Evolutionary conservation across 2,329 filamentous ascomycete genomes (phyloP).

Genomic region (Trichoderma atroviride): DNA sequence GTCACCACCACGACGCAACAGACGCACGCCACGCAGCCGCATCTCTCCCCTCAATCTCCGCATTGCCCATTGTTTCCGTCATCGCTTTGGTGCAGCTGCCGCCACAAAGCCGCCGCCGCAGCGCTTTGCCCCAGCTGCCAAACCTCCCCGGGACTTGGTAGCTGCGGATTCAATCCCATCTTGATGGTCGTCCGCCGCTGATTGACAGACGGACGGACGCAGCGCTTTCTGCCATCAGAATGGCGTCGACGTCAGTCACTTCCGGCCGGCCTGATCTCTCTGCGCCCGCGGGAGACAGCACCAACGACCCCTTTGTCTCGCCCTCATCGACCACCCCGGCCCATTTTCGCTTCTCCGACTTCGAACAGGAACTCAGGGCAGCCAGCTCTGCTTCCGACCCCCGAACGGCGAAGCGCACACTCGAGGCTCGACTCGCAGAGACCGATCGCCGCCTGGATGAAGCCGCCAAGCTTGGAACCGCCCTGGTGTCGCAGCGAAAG

Average conservation of each 20-base stretch:
- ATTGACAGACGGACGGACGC: constrained; percentile 32
- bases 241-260: constrained; percentile 50
- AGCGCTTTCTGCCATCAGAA: constrained; percentile 35
- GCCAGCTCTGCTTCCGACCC: constrained; percentile 78
- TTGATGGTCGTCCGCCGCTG: constrained; percentile 30
- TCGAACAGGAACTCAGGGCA: constrained; percentile 79
- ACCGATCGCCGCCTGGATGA: constrained; percentile 91
- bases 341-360: constrained; percentile 76
- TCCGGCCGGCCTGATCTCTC: constrained; percentile 48
- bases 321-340: constrained; percentile 41
- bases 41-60: constrained; percentile 16
- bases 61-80: neutral
- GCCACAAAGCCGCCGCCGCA: constrained; percentile 9
- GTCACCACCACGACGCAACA: constrained; percentile 1
- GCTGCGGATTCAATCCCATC: constrained; percentile 12
- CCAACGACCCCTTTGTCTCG: constrained; percentile 62
- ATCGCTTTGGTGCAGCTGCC: neutral
- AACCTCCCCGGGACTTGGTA: constrained; percentile 2
- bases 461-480: constrained; percentile 83
- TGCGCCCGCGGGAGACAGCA: constrained; percentile 38
- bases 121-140: constrained; percentile 10
- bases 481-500: constrained; percentile 83
- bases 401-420: constrained; percentile 80
- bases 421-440: constrained; percentile 90
- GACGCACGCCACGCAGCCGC: neutral